These are phyloP conservation scores for Populus alba DNA, from an alignment of 345 rosid species.

Conservation along the genomic window DNA sequence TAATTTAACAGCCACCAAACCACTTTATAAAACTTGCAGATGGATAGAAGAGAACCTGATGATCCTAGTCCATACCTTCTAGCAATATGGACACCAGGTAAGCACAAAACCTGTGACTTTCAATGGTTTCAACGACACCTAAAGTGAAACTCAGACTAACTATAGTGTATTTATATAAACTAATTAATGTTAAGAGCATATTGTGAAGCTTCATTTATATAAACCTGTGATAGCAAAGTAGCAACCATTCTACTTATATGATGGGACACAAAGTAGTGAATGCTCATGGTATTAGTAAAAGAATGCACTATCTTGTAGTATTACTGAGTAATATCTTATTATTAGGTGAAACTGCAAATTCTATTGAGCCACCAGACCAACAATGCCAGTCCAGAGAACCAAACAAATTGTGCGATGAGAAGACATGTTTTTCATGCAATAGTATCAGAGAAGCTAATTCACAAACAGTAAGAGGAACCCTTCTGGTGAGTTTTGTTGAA, in stretches of 20 bases:
- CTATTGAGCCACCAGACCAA: conserved; percentile 57
- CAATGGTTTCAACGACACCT: neutral
- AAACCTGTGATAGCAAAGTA: neutral
- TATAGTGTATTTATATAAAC: neutral
- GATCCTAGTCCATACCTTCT: conserved; percentile 85
- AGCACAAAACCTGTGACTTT: neutral
- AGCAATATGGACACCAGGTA: conserved; percentile 99
- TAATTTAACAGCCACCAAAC: neutral
- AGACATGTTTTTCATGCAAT: conserved; percentile 74
- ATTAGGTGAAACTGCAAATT: conserved; percentile 80
- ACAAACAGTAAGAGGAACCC: conserved; percentile 81
- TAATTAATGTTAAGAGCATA: neutral
- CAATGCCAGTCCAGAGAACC: conserved; percentile 50
- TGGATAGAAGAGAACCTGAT: conserved; percentile 73
- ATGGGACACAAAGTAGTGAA: neutral
- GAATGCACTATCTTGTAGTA: neutral
- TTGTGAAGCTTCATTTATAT: neutral
- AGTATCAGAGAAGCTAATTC: conserved; percentile 61
- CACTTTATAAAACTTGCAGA: conserved; percentile 39
- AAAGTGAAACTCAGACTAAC: neutral
- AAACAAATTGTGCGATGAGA: conserved; percentile 51
- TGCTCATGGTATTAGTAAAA: neutral
- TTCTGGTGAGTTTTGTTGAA: conserved; percentile 53
- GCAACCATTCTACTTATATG: neutral
- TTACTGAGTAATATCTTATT: neutral